phyloP scores from a whole-genome alignment of 192 early-diverging fungal species.

The Backusella luteola region DNA sequence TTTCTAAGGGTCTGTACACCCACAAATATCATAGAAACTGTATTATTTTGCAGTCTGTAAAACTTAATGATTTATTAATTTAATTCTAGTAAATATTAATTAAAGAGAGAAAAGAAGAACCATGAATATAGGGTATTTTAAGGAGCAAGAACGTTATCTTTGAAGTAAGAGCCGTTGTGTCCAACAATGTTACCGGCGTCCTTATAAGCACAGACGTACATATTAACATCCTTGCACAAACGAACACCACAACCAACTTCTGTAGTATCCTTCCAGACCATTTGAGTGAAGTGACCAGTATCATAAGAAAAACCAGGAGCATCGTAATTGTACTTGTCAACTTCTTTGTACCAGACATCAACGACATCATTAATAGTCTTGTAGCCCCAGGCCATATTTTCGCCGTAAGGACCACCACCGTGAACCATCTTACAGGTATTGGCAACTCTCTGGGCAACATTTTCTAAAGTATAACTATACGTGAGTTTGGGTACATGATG shows the following conservation, averaged over 20 bases:
- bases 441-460: conserved; percentile 33
- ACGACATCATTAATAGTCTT: conserved; percentile 18
- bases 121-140: not conserved
- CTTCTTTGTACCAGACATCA: conserved; percentile 45
- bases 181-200: conserved; percentile 39
- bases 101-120: not conserved
- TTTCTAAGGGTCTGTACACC: not conserved
- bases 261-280: conserved; percentile 35
- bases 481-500: conserved; percentile 38
- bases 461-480: conserved; percentile 37
- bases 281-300: conserved; percentile 51
- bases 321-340: conserved; percentile 36
- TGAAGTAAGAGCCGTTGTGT: conserved; percentile 15
- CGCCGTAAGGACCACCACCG: conserved; percentile 34
- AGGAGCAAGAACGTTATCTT: conserved; percentile 27
- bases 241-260: conserved; percentile 37
- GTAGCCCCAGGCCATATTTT: conserved; percentile 48
- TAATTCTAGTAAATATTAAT: not conserved
- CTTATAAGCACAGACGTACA: conserved; percentile 45
- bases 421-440: conserved; percentile 42
- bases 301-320: conserved; percentile 28
- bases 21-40: not conserved
- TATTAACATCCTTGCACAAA: conserved; percentile 18
- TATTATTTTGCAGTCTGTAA: not conserved
- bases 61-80: not conserved